A percentile compares a stretch with the other conserved stretches of the same genome.
These are phyloP conservation scores for Fragosphaeria purpurea DNA, from an alignment of 2,329 filamentous ascomycete genomes.

Conservation along the genomic window DNA sequence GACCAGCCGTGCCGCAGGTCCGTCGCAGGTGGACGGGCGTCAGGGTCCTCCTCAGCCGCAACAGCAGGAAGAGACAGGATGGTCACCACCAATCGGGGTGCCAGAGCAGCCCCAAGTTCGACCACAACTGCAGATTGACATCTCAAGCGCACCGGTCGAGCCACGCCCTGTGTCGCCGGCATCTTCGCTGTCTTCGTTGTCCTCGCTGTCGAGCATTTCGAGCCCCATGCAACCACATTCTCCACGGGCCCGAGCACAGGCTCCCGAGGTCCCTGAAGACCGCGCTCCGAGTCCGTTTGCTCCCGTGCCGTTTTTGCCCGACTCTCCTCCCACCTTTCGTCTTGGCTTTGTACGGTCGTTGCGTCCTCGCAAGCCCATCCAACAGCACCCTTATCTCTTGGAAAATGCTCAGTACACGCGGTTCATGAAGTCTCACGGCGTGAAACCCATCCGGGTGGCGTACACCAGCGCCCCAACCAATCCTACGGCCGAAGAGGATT, in stretches of 20 bases:
- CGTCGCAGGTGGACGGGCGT: no score
- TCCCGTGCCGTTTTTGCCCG: conserved; percentile 3
- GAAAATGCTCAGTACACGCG: conserved; percentile 46
- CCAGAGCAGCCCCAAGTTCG: no score
- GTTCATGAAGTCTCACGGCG: conserved; percentile 42
- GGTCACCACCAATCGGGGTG: no score
- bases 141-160: no score
- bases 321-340: conserved; percentile 14
- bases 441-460: conserved; percentile 40
- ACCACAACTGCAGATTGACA: no score
- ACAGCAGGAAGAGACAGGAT: no score
- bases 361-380: conserved; percentile 50
- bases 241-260: background rate
- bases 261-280: background rate
- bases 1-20: no score
- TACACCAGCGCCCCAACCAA: conserved; percentile 18
- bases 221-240: conserved; percentile 3
- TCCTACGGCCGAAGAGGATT: conserved; percentile 28
- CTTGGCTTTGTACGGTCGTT: conserved; percentile 36
- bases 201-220: conserved; percentile 3
- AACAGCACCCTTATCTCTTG: conserved; percentile 48
- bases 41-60: no score
- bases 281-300: background rate
- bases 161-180: background rate
- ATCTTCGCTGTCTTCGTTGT: conserved; percentile 7